Conservation (phyloP, 2,329 filamentous ascomycete species). For the Aspergillus fructus region DNA sequence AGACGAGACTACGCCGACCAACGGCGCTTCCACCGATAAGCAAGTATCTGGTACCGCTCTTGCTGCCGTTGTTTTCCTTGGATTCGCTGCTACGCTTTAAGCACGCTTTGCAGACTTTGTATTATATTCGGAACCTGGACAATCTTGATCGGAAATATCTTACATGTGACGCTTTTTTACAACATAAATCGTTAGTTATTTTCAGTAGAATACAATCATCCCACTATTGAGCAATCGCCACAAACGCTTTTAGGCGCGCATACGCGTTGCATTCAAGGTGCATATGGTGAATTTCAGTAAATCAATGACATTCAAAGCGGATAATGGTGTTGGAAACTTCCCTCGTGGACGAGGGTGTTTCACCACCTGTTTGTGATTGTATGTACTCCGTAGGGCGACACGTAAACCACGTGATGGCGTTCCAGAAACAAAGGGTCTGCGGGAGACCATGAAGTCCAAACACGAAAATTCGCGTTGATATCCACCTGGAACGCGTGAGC, state of each 20-base stretch:
- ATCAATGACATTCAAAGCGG: background rate
- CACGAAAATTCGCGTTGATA: constrained; percentile 36
- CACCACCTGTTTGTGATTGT: background rate
- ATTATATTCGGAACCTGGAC: constrained; percentile 6
- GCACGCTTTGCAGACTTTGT: background rate
- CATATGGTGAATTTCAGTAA: background rate
- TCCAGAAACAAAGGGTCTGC: constrained; percentile 10
- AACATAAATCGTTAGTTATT: constrained; percentile 3
- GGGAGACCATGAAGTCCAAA: constrained; percentile 29
- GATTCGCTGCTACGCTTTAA: constrained; percentile 40
- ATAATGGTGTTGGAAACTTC: background rate
- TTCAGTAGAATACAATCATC: background rate
- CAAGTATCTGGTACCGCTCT: constrained; percentile 38
- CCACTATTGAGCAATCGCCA: background rate
- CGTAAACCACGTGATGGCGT: background rate
- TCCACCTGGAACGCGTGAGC: constrained; percentile 32
- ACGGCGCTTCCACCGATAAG: constrained; percentile 30
- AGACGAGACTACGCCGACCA: constrained; percentile 17
- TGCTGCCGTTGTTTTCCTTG: constrained; percentile 42
- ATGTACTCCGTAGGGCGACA: background rate
- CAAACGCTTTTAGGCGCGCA: too few species aligned
- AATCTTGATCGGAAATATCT: constrained; percentile 1
- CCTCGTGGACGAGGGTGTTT: background rate
- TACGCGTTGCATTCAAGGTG: background rate
- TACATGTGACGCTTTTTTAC: constrained; percentile 4